A percentile compares a stretch with the other conserved stretches of the same genome.
Conservation (phyloP, 495 filamentous ascomycete genomes). For the Penicillium parvum region DNA sequence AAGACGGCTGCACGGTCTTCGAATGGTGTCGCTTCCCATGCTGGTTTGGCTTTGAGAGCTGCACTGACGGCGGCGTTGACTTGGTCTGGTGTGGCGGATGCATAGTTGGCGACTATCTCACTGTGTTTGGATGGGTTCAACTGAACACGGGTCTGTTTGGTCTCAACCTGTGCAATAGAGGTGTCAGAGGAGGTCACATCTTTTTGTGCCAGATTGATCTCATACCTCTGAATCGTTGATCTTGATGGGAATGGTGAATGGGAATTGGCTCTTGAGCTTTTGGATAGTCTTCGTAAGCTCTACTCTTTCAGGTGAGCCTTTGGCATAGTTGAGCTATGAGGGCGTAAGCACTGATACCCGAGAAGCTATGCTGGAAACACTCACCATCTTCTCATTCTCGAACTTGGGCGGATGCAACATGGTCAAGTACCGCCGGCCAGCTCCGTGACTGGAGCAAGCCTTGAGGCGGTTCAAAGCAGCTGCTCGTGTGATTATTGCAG, state of each 20-base stretch:
- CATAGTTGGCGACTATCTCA: slow-evolving; percentile 65
- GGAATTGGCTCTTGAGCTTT: slow-evolving; percentile 24
- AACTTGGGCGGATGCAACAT: slow-evolving; percentile 30
- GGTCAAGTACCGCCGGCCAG: slow-evolving; percentile 11
- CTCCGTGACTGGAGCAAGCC: slow-evolving; percentile 1
- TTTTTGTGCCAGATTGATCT: neutral
- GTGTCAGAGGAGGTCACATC: neutral
- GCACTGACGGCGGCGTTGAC: slow-evolving; percentile 70
- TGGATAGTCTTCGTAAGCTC: slow-evolving; percentile 23
- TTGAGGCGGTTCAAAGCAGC: slow-evolving; percentile 3
- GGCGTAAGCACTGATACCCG: neutral
- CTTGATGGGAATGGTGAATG: slow-evolving; percentile 25
- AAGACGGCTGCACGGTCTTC: slow-evolving; percentile 86
- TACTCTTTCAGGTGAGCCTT: slow-evolving; percentile 26
- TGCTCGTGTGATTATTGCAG: slow-evolving; percentile 6
- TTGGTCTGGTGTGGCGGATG: slow-evolving; percentile 61
- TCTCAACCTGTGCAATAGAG: slow-evolving; percentile 9
- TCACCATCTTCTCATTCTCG: slow-evolving; percentile 29
- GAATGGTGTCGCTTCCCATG: slow-evolving; percentile 79
- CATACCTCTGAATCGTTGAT: slow-evolving; percentile 26
- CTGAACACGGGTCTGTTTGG: slow-evolving; percentile 40
- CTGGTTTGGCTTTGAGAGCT: slow-evolving; percentile 72
- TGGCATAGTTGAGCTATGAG: slow-evolving; percentile 25
- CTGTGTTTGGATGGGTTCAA: slow-evolving; percentile 69
- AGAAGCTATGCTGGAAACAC: neutral